Evolutionary conservation across 1,139 yeast species (phyloP).

Genomic region (Hanseniaspora uvarum): DNA sequence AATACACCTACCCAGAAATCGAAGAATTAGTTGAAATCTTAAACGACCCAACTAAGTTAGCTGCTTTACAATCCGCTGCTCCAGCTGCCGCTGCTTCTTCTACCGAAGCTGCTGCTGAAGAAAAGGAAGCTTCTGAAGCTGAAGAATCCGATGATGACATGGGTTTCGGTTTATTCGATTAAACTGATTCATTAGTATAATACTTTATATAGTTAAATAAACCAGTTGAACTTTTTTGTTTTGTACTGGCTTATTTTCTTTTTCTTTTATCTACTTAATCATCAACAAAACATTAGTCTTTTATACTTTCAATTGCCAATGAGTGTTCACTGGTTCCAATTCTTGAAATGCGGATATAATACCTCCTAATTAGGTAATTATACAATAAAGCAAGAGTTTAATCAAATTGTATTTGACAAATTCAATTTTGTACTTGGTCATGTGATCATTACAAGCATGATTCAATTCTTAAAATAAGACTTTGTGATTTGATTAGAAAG

Average conservation of each 20-base stretch:
- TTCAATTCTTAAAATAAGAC: too few species aligned
- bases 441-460: too few species aligned
- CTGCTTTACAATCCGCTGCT: slow-evolving; percentile 88
- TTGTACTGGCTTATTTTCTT: not conserved
- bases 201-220: not conserved
- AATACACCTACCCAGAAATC: slow-evolving; percentile 98
- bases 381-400: too few species aligned
- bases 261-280: not conserved
- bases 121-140: slow-evolving; percentile 68
- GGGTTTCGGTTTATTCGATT: slow-evolving; percentile 99
- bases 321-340: not conserved
- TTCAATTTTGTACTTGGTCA: too few species aligned
- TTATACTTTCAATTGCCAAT: not conserved
- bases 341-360: too few species aligned
- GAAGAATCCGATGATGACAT: slow-evolving; percentile 57
- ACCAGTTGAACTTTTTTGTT: too few species aligned
- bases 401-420: too few species aligned
- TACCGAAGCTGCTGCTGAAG: slow-evolving; percentile 62
- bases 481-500: too few species aligned
- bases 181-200: slow-evolving; percentile 33
- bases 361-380: too few species aligned
- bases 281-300: too few species aligned
- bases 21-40: slow-evolving; percentile 98
- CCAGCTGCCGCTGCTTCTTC: slow-evolving; percentile 56
- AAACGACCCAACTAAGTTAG: slow-evolving; percentile 99